Conservation (phyloP, 805 yeast species). For the Dipodascopsis tothii region DNA sequence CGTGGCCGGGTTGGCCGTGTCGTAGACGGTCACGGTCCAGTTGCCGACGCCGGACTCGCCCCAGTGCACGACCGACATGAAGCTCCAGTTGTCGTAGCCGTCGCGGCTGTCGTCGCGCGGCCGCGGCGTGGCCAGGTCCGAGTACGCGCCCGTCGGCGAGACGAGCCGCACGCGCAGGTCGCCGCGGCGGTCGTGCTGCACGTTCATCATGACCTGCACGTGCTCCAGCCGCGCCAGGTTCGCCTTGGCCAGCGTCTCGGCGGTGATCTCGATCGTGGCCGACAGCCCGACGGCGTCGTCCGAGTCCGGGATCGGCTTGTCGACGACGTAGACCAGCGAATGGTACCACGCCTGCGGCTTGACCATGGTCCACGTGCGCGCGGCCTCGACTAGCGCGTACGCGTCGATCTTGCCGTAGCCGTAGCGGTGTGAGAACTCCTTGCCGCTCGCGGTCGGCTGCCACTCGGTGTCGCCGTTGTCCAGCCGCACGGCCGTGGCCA, state of each 20-base stretch:
- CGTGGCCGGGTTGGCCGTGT: slow-evolving; percentile 26
- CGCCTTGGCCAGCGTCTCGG: slow-evolving; percentile 43
- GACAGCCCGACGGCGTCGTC: slow-evolving; percentile 25
- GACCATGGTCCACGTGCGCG: slow-evolving; percentile 71
- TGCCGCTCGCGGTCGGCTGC: slow-evolving; percentile 62
- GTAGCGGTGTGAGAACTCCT: slow-evolving; percentile 71
- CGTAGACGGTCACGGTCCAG: slow-evolving; percentile 64
- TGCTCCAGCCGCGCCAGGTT: slow-evolving; percentile 77
- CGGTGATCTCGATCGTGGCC: slow-evolving; percentile 41
- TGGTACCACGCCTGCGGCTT: slow-evolving; percentile 85
- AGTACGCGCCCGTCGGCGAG: slow-evolving; percentile 69
- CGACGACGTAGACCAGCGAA: slow-evolving; percentile 37
- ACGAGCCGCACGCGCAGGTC: slow-evolving; percentile 52
- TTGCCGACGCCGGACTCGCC: slow-evolving; percentile 74
- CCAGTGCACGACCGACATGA: slow-evolving; percentile 98
- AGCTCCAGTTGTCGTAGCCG: slow-evolving; percentile 79
- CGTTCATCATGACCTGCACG: slow-evolving; percentile 70
- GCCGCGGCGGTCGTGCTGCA: slow-evolving; percentile 62
- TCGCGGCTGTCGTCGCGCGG: slow-evolving; percentile 44
- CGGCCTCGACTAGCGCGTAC: slow-evolving; percentile 59
- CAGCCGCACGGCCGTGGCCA: slow-evolving; percentile 62
- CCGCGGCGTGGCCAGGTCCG: slow-evolving; percentile 67
- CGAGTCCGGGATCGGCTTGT: slow-evolving; percentile 25
- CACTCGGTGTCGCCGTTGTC: slow-evolving; percentile 61
- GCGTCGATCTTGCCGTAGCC: slow-evolving; percentile 94